Evolutionary conservation across 495 filamentous ascomycete species (phyloP).

Genomic region (Jackrogersella minutella): DNA sequence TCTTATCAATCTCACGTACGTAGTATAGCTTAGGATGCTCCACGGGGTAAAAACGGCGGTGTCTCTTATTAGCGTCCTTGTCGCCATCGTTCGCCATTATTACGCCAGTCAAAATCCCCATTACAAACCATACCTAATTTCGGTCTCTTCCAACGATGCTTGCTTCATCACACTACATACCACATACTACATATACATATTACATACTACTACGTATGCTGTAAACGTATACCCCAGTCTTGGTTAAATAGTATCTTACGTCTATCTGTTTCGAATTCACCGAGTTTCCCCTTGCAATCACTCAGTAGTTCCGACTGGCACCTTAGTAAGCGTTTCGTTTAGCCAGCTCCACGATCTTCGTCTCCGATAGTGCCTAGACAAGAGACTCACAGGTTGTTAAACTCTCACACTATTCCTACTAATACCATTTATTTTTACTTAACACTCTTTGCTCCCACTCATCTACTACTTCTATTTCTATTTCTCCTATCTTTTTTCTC

Average conservation of each 20-base stretch:
- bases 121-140: not conserved
- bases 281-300: not conserved
- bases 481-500: slow-evolving; percentile 7
- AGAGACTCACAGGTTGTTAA: slow-evolving; percentile 15
- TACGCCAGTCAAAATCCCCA: slow-evolving; percentile 32
- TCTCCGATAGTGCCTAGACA: slow-evolving; percentile 26
- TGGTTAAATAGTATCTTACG: slow-evolving; percentile 12
- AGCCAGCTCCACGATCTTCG: slow-evolving; percentile 40
- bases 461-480: slow-evolving; percentile 8
- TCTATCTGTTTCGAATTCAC: not conserved
- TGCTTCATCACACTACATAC: slow-evolving; percentile 8
- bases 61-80: slow-evolving; percentile 38
- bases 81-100: slow-evolving; percentile 39
- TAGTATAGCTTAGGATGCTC: slow-evolving; percentile 21
- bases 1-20: slow-evolving; percentile 33
- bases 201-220: not conserved
- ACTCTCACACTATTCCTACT: slow-evolving; percentile 8
- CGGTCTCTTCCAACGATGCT: slow-evolving; percentile 2
- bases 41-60: slow-evolving; percentile 33
- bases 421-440: slow-evolving; percentile 12
- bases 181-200: too few species aligned
- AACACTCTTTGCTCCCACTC: slow-evolving; percentile 20
- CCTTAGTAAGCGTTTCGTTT: slow-evolving; percentile 26
- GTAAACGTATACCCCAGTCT: slow-evolving; percentile 13
- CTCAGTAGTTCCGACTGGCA: slow-evolving; percentile 9